A percentile compares a stretch with the other conserved stretches of the same genome.
Conservation (phyloP, 1,284 basidiomycete species). For the Ustilago curta region DNA sequence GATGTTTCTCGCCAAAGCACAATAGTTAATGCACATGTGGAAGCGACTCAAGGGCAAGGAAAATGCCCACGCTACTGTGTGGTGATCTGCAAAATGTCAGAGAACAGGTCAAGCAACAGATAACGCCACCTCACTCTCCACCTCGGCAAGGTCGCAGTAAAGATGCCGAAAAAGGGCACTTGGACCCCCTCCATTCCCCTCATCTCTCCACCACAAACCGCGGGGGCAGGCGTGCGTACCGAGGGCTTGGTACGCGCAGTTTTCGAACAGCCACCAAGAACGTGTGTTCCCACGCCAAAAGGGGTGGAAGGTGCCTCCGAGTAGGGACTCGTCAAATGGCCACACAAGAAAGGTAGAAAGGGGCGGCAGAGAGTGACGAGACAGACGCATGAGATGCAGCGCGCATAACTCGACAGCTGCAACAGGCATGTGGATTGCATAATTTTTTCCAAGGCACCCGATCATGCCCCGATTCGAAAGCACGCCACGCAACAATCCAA, state of each 20-base stretch:
- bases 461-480: conserved; percentile 10
- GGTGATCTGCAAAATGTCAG: not conserved
- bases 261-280: not conserved
- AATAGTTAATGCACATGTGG: not conserved
- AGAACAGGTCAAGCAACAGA: conserved; percentile 1
- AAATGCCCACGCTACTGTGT: conserved; percentile 12
- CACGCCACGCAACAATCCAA: not conserved
- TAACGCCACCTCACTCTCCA: conserved; percentile 2
- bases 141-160: not conserved
- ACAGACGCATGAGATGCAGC: conserved; percentile 14
- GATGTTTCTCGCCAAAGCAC: conserved; percentile 36
- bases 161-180: conserved; percentile 1
- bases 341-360: not conserved
- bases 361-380: not conserved
- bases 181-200: too few species aligned
- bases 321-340: conserved; percentile 2
- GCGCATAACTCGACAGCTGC: conserved; percentile 40
- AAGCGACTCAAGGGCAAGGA: conserved; percentile 1
- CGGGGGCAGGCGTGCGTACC: conserved; percentile 6
- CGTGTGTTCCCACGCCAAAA: not conserved
- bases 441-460: conserved; percentile 5
- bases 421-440: conserved; percentile 32
- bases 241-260: conserved; percentile 15
- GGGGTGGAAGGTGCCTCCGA: not conserved
- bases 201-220: not conserved